Percentiles rank a stretch among this genome's conserved stretches.
These are phyloP conservation scores for Arabidopsis lyrata DNA, from an alignment of 441 rosid species.

Conservation along the genomic window DNA sequence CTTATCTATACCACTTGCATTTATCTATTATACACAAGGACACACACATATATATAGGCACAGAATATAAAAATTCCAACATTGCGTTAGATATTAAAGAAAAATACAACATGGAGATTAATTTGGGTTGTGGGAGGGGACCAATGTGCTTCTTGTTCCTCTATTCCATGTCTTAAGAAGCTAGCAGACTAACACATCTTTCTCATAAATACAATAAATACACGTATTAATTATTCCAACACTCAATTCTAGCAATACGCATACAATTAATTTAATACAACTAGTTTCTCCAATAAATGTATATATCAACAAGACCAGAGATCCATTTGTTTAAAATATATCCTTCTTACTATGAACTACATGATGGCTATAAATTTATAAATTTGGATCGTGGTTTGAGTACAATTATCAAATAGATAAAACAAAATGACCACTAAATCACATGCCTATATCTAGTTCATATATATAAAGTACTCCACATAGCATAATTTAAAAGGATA, in stretches of 20 bases:
- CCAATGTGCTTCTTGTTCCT: constrained; percentile 30
- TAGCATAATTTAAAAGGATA: neutral
- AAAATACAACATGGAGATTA: constrained; percentile 29
- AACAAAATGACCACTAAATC: constrained; percentile 2
- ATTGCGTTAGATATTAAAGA: neutral
- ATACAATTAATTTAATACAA: neutral
- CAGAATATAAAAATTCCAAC: constrained; percentile 12
- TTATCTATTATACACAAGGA: constrained; percentile 29
- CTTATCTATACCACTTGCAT: constrained; percentile 29
- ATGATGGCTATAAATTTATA: neutral
- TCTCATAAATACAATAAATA: constrained; percentile 9
- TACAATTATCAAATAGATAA: constrained; percentile 8
- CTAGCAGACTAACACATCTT: constrained; percentile 27
- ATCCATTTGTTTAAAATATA: neutral
- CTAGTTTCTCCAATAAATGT: neutral
- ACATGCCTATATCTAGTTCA: neutral
- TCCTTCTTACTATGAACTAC: constrained; percentile 4
- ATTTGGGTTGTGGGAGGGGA: constrained; percentile 44
- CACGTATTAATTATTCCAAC: neutral
- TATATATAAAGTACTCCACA: neutral
- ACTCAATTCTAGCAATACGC: too few relatives aligned
- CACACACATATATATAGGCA: neutral
- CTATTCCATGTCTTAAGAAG: constrained; percentile 31
- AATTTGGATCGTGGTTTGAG: constrained; percentile 5
- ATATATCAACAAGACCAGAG: constrained; percentile 1